phyloP scores from a whole-genome alignment of 2,329 filamentous ascomycete genomes.

The Herpotrichia juniperi region DNA sequence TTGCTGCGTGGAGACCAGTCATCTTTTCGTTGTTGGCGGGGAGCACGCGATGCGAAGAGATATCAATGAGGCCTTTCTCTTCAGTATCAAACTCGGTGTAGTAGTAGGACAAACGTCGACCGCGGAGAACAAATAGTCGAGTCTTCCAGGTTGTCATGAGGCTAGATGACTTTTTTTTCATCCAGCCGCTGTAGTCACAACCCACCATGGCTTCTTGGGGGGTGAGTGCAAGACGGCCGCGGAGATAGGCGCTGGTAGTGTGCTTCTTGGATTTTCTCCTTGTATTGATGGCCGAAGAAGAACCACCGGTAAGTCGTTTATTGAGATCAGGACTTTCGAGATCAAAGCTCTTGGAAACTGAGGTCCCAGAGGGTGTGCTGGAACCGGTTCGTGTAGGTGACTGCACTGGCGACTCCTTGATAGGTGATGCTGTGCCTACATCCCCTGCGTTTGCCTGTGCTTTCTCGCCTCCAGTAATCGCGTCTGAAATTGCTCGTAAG shows the following conservation, averaged over 20 bases:
- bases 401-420: conserved; percentile 59
- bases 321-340: conserved; percentile 70
- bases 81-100: conserved; percentile 91
- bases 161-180: conserved; percentile 98
- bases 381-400: conserved; percentile 81
- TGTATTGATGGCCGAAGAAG: conserved; percentile 40
- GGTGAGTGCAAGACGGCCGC: conserved; percentile 79
- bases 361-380: conserved; percentile 64
- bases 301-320: conserved; percentile 48
- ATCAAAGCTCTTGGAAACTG: conserved; percentile 73
- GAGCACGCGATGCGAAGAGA: conserved; percentile 95
- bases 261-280: conserved; percentile 76
- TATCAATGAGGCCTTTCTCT: conserved; percentile 96
- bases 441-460: conserved; percentile 51
- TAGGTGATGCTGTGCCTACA: conserved; percentile 49
- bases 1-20: conserved; percentile 86
- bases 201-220: conserved; percentile 83
- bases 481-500: conserved; percentile 85
- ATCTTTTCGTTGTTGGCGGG: conserved; percentile 90
- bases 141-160: conserved; percentile 98
- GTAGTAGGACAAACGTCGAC: conserved; percentile 90
- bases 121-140: conserved; percentile 91
- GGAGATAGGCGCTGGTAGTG: conserved; percentile 90
- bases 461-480: conserved; percentile 62
- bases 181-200: conserved; percentile 97